These are phyloP conservation scores for Cryphonectria carpinicola DNA, from an alignment of 2,329 filamentous ascomycete species.

Conservation along the genomic window DNA sequence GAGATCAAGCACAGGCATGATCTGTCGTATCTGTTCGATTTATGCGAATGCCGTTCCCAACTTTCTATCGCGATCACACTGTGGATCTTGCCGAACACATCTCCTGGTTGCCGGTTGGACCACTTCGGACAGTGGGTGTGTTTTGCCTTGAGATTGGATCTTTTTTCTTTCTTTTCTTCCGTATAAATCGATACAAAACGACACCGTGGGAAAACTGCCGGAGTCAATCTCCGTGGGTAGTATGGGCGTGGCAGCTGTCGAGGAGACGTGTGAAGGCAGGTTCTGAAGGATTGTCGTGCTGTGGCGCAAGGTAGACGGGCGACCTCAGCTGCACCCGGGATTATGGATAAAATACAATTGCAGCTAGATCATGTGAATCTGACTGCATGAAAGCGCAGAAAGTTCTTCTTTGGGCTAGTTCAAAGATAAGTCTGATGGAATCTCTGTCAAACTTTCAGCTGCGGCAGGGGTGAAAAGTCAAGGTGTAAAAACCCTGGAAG, in stretches of 20 bases:
- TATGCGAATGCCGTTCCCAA: background rate
- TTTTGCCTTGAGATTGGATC: background rate
- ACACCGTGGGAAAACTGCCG: background rate
- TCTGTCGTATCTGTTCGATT: background rate
- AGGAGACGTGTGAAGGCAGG: too few relatives aligned
- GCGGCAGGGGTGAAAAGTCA: too few relatives aligned
- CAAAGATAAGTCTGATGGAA: too few relatives aligned
- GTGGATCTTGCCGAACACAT: background rate
- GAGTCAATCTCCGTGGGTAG: background rate
- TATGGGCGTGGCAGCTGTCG: background rate
- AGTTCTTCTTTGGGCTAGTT: too few relatives aligned
- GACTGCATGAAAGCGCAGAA: background rate
- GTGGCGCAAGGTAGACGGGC: background rate
- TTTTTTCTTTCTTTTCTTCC: background rate
- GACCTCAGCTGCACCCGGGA: background rate
- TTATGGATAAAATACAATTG: background rate
- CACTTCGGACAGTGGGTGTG: background rate
- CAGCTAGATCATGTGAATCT: background rate
- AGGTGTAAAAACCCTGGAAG: too few relatives aligned
- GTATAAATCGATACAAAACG: background rate
- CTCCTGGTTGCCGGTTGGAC: background rate
- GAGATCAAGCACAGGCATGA: background rate
- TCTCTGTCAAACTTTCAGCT: too few relatives aligned
- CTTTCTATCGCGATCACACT: background rate
- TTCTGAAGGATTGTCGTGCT: background rate